Percentiles rank a stretch among this genome's conserved stretches.
Conservation (phyloP, 2,329 filamentous ascomycete species). For the Periconia sp. region DNA sequence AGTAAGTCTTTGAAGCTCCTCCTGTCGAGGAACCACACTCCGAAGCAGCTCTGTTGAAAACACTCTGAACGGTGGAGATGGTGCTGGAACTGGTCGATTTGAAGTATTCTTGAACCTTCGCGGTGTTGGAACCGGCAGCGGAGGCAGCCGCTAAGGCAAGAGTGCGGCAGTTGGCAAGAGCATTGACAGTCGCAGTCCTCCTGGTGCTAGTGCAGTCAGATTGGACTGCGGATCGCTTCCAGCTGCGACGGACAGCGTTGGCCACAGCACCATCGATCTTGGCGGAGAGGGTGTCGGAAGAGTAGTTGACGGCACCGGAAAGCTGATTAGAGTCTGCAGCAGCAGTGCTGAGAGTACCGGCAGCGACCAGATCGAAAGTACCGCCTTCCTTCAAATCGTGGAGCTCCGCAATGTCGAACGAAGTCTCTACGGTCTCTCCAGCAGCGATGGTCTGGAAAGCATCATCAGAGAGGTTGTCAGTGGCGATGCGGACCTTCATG, state of each 20-base stretch:
- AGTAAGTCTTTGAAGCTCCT: constrained; percentile 57
- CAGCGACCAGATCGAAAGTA: constrained; percentile 55
- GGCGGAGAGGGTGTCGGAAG: constrained; percentile 59
- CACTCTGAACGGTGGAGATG: constrained; percentile 52
- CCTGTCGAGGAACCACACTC: constrained; percentile 56
- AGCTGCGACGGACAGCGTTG: constrained; percentile 48
- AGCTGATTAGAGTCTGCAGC: constrained; percentile 54
- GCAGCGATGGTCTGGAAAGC: constrained; percentile 52
- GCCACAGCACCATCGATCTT: constrained; percentile 58
- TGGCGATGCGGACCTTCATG: constrained; percentile 50
- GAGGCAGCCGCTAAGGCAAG: constrained; percentile 54
- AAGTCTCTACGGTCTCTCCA: constrained; percentile 51
- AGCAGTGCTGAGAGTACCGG: constrained; percentile 59
- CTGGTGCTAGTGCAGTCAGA: constrained; percentile 55
- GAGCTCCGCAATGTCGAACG: constrained; percentile 56
- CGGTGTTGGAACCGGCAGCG: constrained; percentile 52
- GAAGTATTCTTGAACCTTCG: constrained; percentile 62
- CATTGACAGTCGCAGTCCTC: constrained; percentile 48
- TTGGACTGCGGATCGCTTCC: constrained; percentile 55
- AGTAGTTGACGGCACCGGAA: constrained; percentile 55
- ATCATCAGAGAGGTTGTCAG: constrained; percentile 47
- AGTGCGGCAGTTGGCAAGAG: constrained; percentile 54
- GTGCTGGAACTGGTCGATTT: constrained; percentile 52
- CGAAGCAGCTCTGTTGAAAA: constrained; percentile 53
- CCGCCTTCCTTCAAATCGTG: constrained; percentile 55